Percentiles rank a stretch among this genome's conserved stretches.
Evolutionary conservation across 208 protist species (phyloP).

Genomic region (Cochliopodium minus): DNA sequence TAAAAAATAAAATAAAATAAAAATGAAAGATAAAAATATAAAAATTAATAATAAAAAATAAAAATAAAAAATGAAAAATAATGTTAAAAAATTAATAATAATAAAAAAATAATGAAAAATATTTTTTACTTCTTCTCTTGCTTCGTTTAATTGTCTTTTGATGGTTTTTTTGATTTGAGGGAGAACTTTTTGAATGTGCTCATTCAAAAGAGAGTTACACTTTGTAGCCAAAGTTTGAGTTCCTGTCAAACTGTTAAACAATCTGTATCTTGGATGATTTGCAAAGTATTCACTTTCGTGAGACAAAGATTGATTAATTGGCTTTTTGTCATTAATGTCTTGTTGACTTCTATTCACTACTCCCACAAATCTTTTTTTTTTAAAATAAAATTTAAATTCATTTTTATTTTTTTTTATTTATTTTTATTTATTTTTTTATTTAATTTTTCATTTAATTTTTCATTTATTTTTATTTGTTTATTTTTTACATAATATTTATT

Average conservation of each 20-base stretch:
- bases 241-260: slow-evolving; percentile 51
- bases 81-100: too few relatives aligned
- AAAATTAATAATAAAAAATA: too few relatives aligned
- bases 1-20: too few relatives aligned
- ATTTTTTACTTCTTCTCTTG: slow-evolving; percentile 56
- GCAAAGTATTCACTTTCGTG: slow-evolving; percentile 75
- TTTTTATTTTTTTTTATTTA: too few relatives aligned
- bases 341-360: slow-evolving; percentile 92
- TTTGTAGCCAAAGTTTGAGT: slow-evolving; percentile 64
- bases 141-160: slow-evolving; percentile 52
- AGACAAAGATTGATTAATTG: slow-evolving; percentile 54
- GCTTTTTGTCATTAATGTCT: slow-evolving; percentile 75
- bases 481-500: too few relatives aligned
- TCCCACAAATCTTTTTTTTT: slow-evolving; percentile 91
- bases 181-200: slow-evolving; percentile 78
- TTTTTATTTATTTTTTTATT: too few relatives aligned
- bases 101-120: too few relatives aligned
- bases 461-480: too few relatives aligned
- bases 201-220: slow-evolving; percentile 68
- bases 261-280: slow-evolving; percentile 62
- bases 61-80: too few relatives aligned
- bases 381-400: too few relatives aligned
- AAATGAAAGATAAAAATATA: too few relatives aligned
- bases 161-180: slow-evolving; percentile 74
- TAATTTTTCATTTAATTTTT: too few relatives aligned